phyloP scores from a whole-genome alignment of 2,329 filamentous ascomycete genomes.

The Atkinsonella texensis region DNA sequence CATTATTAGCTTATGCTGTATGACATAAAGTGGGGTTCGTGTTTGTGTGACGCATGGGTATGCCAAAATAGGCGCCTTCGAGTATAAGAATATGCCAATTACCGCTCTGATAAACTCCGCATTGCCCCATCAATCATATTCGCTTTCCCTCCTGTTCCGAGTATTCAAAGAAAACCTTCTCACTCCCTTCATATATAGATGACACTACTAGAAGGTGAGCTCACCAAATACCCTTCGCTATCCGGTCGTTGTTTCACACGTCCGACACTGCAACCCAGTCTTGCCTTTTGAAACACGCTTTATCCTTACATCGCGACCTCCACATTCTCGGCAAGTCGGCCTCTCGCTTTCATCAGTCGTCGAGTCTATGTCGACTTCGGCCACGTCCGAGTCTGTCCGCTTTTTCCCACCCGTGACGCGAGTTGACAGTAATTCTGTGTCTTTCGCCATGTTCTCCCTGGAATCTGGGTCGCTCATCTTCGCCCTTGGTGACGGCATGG shows the following conservation, averaged over 20 bases:
- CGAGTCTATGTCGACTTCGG: constrained; percentile 18
- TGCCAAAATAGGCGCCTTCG: too few relatives aligned
- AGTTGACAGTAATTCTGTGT: constrained; percentile 6
- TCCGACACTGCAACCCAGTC: constrained; percentile 7
- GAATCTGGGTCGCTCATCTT: constrained; percentile 12
- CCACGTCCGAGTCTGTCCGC: constrained; percentile 22
- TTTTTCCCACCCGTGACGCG: constrained; percentile 12
- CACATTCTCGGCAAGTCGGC: constrained; percentile 6
- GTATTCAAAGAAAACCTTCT: neutral
- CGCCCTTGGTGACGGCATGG: constrained; percentile 10
- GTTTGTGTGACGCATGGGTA: too few relatives aligned
- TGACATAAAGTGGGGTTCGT: too few relatives aligned
- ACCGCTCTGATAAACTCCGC: too few relatives aligned
- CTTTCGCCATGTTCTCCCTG: constrained; percentile 11
- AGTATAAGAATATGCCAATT: too few relatives aligned
- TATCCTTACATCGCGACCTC: constrained; percentile 2
- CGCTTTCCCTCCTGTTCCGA: neutral
- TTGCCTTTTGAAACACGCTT: constrained; percentile 6
- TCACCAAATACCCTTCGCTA: neutral
- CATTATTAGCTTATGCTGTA: too few relatives aligned
- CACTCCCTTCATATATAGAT: too few relatives aligned
- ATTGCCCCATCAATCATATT: too few relatives aligned
- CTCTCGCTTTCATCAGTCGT: constrained; percentile 11
- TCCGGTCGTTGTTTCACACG: constrained; percentile 2
- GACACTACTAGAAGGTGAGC: too few relatives aligned